Conservation (phyloP, 2,329 filamentous ascomycete species). For the Aschersonia sp. region DNA sequence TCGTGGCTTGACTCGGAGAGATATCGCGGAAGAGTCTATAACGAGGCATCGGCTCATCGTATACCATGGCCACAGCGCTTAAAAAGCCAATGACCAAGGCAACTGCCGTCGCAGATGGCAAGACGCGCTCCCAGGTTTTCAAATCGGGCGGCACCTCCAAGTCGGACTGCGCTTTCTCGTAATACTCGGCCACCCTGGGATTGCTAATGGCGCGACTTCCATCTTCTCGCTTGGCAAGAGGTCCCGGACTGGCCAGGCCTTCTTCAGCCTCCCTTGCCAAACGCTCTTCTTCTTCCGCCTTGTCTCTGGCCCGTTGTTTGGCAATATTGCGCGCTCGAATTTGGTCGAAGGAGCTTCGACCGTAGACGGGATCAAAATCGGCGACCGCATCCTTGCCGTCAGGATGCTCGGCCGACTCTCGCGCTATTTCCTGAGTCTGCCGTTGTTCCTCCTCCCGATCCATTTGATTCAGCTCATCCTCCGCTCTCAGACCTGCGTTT, state of each 20-base stretch:
- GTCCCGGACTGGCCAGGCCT: slow-evolving; percentile 17
- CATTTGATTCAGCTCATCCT: slow-evolving; percentile 44
- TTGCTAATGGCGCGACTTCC: slow-evolving; percentile 23
- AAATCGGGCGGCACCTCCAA: slow-evolving; percentile 38
- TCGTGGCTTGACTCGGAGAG: slow-evolving; percentile 48
- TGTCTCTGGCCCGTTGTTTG: slow-evolving; percentile 31
- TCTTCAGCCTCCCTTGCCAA: slow-evolving; percentile 24
- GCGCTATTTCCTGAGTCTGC: slow-evolving; percentile 8
- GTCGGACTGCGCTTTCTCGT: slow-evolving; percentile 32
- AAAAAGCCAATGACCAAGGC: slow-evolving; percentile 28
- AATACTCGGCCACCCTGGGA: slow-evolving; percentile 21
- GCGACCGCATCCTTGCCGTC: slow-evolving; percentile 8
- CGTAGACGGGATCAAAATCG: slow-evolving; percentile 38
- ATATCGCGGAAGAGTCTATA: slow-evolving; percentile 45
- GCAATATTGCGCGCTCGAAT: slow-evolving; percentile 40
- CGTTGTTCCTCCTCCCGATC: slow-evolving; percentile 22
- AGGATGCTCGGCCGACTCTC: slow-evolving; percentile 10
- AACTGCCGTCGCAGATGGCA: slow-evolving; percentile 37
- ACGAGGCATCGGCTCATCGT: slow-evolving; percentile 35
- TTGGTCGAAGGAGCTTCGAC: slow-evolving; percentile 39
- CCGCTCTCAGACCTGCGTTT: slow-evolving; percentile 46
- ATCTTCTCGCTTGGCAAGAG: slow-evolving; percentile 24
- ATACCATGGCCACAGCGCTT: slow-evolving; percentile 29
- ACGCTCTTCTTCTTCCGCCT: slow-evolving; percentile 25
- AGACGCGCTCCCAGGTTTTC: slow-evolving; percentile 33